Evolutionary conservation across 257 asterid species (phyloP), one percentile per base, ranked within the genome.

Genomic region (Ligustrum vulgare): DNA sequence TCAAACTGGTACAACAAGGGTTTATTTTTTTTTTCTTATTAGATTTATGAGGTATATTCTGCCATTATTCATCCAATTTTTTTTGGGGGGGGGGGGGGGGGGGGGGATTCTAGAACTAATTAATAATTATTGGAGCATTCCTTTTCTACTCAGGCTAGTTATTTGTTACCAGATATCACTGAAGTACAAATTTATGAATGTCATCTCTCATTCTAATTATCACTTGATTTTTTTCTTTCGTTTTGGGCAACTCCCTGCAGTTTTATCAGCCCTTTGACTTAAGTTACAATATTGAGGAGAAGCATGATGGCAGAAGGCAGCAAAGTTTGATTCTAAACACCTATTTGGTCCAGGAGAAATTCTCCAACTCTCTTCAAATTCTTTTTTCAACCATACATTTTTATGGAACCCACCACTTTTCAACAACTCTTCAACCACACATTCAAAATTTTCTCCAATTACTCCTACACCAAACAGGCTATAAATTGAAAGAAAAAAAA

Each of bases 1-100:
- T 86, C 78, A 86, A 86, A 86, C 75, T 86, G 89, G 89, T 86
- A 85, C 68, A 81, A 67, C 39, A 51, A 69, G 39, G 37, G 69
- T 64, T 78, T 65, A 69, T 58, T 32, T 60, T 54, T 54, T 41
- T 70, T 56, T 70, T 41, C 39, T 45, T 70, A 70, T 35, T 56
- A 56, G 15, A 6, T 8, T 56, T 22, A n/a, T 56, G 65, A 56
- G 32, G 8, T 3, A 22, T 22, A 7, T 56, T 0, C 65, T 20
- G 4, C 65, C 65, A n/a, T 0, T 1, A 1, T 28, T 28, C 31
- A 28, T 28, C 1, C 1, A n/a, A n/a, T n/a, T n/a, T n/a, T n/a
- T n/a, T n/a, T n/a, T n/a, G n/a, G n/a, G n/a, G n/a, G n/a, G n/a
- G 31, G 31, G 31, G 1, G 31, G 31, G 31, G 0, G 31, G 31